phyloP scores from a whole-genome alignment of 345 rosid genomes.

The Ricinus communis region DNA sequence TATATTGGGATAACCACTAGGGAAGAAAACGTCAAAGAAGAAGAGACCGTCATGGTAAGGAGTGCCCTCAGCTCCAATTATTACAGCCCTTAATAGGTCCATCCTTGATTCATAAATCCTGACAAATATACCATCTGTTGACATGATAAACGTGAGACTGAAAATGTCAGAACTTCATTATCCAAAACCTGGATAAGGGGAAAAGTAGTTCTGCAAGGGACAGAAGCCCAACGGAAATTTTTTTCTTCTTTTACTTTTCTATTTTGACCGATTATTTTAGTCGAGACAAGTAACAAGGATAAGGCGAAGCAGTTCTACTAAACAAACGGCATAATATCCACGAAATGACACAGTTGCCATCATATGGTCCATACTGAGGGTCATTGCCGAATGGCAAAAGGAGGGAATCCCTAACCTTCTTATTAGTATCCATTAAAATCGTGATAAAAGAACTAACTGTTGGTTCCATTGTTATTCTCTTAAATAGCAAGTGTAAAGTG shows the following conservation, averaged over 20 bases:
- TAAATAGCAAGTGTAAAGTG: not conserved
- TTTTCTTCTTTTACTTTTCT: not conserved
- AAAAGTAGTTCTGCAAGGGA: not conserved
- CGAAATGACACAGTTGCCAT: not conserved
- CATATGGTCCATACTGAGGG: not conserved
- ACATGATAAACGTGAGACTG: conserved; percentile 10
- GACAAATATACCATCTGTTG: conserved; percentile 74
- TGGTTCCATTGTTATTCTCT: not conserved
- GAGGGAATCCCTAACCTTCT: not conserved
- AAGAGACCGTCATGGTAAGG: conserved; percentile 96
- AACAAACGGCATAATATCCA: not conserved
- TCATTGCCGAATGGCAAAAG: not conserved
- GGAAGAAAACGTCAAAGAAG: conserved; percentile 88
- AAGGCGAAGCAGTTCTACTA: not conserved
- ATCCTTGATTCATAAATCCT: conserved; percentile 90
- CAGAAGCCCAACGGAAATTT: not conserved
- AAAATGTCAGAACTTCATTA: conserved; percentile 4
- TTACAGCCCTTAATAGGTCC: conserved; percentile 93
- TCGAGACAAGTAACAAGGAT: not conserved
- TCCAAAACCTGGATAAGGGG: not conserved
- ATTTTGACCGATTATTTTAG: not conserved
- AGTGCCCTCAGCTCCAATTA: conserved; percentile 89
- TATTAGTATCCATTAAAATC: not conserved
- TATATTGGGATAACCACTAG: conserved; percentile 58
- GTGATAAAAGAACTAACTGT: too few relatives aligned